phyloP scores from a whole-genome alignment of 2,329 filamentous ascomycete species.

The Claviceps pazoutovae region DNA sequence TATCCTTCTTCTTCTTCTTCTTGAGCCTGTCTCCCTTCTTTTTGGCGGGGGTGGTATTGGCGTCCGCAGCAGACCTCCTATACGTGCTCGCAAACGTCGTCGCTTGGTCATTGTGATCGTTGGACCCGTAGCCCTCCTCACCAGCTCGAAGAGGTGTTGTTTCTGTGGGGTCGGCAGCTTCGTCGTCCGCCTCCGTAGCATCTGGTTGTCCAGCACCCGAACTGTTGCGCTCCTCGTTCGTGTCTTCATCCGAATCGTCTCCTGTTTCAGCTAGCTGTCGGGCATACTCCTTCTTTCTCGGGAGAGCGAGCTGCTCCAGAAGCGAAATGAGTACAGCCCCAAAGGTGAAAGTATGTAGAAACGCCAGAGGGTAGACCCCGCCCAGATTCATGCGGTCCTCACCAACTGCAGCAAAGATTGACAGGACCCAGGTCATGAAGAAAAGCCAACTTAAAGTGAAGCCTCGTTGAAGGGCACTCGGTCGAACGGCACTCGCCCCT shows the following conservation, averaged over 20 bases:
- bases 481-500: constrained; percentile 64
- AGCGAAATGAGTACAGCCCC: constrained; percentile 62
- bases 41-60: constrained; percentile 9
- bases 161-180: constrained; percentile 30
- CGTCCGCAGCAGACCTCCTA: constrained; percentile 28
- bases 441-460: constrained; percentile 82
- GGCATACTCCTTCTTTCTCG: constrained; percentile 56
- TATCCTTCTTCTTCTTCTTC: constrained; percentile 6
- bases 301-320: constrained; percentile 65
- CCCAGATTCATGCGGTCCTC: constrained; percentile 60
- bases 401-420: constrained; percentile 61
- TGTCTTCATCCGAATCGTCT: constrained; percentile 26
- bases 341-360: constrained; percentile 65
- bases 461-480: constrained; percentile 71
- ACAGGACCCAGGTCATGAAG: constrained; percentile 53
- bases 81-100: constrained; percentile 44
- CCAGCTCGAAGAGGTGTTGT: constrained; percentile 36
- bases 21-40: constrained; percentile 7
- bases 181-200: constrained; percentile 8
- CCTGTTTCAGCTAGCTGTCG: constrained; percentile 39
- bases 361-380: constrained; percentile 67
- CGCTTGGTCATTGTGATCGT: constrained; percentile 22
- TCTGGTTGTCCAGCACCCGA: constrained; percentile 12
- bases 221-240: constrained; percentile 17
- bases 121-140: constrained; percentile 21